A percentile compares a stretch with the other conserved stretches of the same genome.
Conservation (phyloP, 2,329 filamentous ascomycete species). For the Colletotrichum ledebouriae region DNA sequence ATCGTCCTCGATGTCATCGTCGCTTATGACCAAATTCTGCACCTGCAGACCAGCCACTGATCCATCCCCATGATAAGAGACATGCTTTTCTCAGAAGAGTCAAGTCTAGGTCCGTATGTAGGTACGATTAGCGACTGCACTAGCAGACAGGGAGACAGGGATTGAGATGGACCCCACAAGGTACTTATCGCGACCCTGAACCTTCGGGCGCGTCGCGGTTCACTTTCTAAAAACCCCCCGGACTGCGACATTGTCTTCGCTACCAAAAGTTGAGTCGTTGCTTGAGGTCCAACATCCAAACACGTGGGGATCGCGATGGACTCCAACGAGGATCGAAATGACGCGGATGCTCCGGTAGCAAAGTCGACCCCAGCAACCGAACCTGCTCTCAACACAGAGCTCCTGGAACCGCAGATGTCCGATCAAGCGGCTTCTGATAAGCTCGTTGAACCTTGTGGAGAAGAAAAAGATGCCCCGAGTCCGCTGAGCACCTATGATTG, state of each 20-base stretch:
- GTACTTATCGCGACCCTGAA: conserved; percentile 13
- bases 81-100: not conserved
- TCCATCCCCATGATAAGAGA: conserved; percentile 43
- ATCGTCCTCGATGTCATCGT: conserved; percentile 85
- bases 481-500: conserved; percentile 1
- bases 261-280: not conserved
- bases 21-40: conserved; percentile 79
- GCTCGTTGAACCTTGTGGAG: too few species aligned
- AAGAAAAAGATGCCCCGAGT: not conserved
- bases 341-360: too few species aligned
- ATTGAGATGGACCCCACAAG: not conserved
- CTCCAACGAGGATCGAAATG: too few species aligned
- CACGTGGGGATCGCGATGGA: too few species aligned
- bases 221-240: not conserved
- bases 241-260: not conserved
- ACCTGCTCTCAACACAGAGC: not conserved
- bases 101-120: not conserved
- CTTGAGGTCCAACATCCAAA: too few species aligned
- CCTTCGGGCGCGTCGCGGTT: not conserved
- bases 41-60: conserved; percentile 61
- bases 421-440: too few species aligned
- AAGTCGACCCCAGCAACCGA: not conserved
- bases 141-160: conserved; percentile 6
- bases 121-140: too few species aligned
- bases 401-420: not conserved